Evolutionary conservation across 2,329 filamentous ascomycete genomes (phyloP).

Genomic region (Myriangium duriaei): DNA sequence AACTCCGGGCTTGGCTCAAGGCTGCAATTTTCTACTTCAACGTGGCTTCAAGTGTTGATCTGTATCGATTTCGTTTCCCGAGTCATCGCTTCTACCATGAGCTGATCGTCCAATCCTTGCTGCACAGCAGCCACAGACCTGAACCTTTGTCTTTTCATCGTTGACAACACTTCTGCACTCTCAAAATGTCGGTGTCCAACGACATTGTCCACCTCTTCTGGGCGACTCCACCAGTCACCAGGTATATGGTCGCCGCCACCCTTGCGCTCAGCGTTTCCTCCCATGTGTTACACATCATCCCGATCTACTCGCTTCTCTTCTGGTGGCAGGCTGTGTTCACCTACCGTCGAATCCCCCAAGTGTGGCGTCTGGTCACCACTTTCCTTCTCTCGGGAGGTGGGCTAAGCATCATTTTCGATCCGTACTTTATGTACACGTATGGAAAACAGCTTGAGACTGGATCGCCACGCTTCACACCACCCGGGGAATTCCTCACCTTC

Average conservation of each 20-base stretch:
- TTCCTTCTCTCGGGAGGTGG: slow-evolving; percentile 47
- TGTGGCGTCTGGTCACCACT: slow-evolving; percentile 47
- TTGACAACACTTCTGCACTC: neutral
- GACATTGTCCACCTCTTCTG: slow-evolving; percentile 48
- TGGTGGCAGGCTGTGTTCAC: slow-evolving; percentile 28
- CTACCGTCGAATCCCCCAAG: slow-evolving; percentile 45
- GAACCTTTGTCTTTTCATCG: too few relatives aligned
- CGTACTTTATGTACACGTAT: slow-evolving; percentile 71
- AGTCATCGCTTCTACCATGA: neutral
- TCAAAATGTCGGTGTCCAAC: slow-evolving; percentile 7
- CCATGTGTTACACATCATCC: slow-evolving; percentile 44
- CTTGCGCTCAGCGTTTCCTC: slow-evolving; percentile 50
- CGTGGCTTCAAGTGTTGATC: neutral
- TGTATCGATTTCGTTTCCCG: neutral
- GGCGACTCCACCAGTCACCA: slow-evolving; percentile 54
- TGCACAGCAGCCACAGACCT: neutral
- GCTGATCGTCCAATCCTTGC: neutral
- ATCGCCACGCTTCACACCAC: slow-evolving; percentile 58
- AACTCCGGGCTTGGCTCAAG: neutral
- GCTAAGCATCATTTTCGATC: slow-evolving; percentile 54
- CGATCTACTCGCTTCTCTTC: slow-evolving; percentile 42
- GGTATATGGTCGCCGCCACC: slow-evolving; percentile 54
- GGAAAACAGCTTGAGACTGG: slow-evolving; percentile 59
- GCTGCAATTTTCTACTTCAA: neutral
- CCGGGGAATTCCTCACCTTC: slow-evolving; percentile 73